Conservation (phyloP, 345 rosid genomes). For the Viola odorata region DNA sequence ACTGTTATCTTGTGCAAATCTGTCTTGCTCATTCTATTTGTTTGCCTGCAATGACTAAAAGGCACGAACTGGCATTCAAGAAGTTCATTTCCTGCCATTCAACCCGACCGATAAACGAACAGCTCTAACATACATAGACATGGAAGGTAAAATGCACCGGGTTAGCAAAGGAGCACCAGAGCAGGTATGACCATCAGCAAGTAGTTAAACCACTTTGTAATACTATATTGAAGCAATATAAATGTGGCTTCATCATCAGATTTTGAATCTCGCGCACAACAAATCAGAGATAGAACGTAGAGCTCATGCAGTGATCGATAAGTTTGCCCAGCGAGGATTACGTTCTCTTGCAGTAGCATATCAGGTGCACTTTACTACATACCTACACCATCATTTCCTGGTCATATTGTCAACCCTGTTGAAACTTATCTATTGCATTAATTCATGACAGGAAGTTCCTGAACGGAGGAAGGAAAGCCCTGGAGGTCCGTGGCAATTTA, state of each 20-base stretch:
- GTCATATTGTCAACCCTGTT: neutral
- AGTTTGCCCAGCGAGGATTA: slow-evolving; percentile 53
- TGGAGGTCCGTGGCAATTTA: slow-evolving; percentile 59
- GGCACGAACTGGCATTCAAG: slow-evolving; percentile 58
- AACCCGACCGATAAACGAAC: slow-evolving; percentile 64
- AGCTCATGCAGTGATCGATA: slow-evolving; percentile 53
- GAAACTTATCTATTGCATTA: slow-evolving; percentile 2
- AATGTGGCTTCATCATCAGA: slow-evolving; percentile 24
- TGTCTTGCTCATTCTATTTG: neutral
- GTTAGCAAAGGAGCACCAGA: slow-evolving; percentile 74
- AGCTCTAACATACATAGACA: slow-evolving; percentile 48
- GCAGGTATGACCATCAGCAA: slow-evolving; percentile 32
- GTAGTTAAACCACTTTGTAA: slow-evolving; percentile 2
- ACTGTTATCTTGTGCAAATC: neutral
- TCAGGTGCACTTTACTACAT: slow-evolving; percentile 36
- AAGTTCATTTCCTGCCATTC: slow-evolving; percentile 60
- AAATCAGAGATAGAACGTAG: slow-evolving; percentile 51
- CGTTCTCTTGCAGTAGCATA: slow-evolving; percentile 63
- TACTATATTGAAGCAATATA: slow-evolving; percentile 9
- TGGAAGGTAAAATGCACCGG: slow-evolving; percentile 48
- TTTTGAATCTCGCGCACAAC: slow-evolving; percentile 46
- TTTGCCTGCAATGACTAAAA: slow-evolving; percentile 15
- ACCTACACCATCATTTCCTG: neutral
- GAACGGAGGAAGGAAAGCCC: slow-evolving; percentile 54
- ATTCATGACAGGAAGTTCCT: slow-evolving; percentile 51